Evolutionary conservation across 2,329 filamentous ascomycete genomes (phyloP).

Genomic region (Fusarium nematophilum): DNA sequence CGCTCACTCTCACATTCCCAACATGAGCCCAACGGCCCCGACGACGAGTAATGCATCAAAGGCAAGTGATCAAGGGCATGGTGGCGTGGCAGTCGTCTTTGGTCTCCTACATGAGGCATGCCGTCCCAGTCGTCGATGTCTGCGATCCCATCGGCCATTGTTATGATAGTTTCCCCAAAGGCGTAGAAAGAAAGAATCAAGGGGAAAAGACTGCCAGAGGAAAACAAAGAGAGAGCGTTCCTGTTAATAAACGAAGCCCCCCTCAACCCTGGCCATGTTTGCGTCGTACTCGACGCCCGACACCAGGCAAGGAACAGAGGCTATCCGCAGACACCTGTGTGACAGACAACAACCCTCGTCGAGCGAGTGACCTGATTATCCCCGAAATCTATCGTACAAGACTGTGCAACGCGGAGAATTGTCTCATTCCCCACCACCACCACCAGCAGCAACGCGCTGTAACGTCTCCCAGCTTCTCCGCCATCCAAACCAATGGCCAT

Average conservation of each 20-base stretch:
- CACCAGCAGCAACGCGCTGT: not conserved
- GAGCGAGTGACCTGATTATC: constrained; percentile 9
- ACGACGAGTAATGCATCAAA: not conserved
- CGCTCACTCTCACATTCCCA: constrained; percentile 18
- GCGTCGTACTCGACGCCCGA: constrained; percentile 5
- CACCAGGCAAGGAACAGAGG: not conserved
- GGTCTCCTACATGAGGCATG: not conserved
- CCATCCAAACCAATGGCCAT: not conserved
- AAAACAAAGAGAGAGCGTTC: too few relatives aligned
- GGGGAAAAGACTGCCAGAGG: too few relatives aligned
- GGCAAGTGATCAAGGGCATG: not conserved
- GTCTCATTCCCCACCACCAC: too few relatives aligned
- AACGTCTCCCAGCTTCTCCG: not conserved
- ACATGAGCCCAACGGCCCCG: not conserved
- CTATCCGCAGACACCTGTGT: constrained; percentile 16
- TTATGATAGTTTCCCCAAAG: not conserved
- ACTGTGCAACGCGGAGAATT: not conserved
- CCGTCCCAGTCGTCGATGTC: constrained; percentile 16
- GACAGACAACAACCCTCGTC: constrained; percentile 10
- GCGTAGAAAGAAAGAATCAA: not conserved
- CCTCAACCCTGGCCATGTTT: constrained; percentile 2
- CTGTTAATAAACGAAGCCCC: not conserved
- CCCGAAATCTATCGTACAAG: constrained; percentile 4
- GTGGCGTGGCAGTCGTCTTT: not conserved
- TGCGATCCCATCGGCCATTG: constrained; percentile 27